Percentiles rank a stretch among this genome's conserved stretches.
Evolutionary conservation across 345 rosid species (phyloP).

Genomic region (Acer negundo): DNA sequence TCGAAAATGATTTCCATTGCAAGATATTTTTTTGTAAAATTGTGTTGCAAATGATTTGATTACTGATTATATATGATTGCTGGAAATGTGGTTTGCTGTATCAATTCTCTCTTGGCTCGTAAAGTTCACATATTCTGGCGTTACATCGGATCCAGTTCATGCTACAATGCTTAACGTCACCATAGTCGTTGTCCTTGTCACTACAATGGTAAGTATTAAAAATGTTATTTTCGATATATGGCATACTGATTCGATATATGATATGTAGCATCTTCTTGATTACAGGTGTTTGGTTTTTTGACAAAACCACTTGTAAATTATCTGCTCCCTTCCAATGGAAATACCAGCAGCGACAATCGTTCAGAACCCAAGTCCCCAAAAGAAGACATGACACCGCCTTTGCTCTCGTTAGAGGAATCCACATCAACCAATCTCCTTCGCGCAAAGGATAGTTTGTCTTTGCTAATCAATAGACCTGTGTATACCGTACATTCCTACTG

Average conservation of each 20-base stretch:
- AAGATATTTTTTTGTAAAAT: neutral
- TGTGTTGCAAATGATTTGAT: neutral
- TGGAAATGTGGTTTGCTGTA: neutral
- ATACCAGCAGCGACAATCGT: neutral
- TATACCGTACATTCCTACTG: conserved; percentile 81
- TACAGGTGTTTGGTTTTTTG: conserved; percentile 84
- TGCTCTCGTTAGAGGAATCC: conserved; percentile 71
- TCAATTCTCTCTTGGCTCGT: conserved; percentile 15
- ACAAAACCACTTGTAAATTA: conserved; percentile 71
- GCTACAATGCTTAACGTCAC: conserved; percentile 80
- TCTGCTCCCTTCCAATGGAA: conserved; percentile 47
- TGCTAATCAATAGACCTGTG: conserved; percentile 77
- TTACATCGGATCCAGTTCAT: conserved; percentile 59
- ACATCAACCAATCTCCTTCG: conserved; percentile 62
- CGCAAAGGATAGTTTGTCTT: conserved; percentile 71
- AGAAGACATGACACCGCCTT: conserved; percentile 59
- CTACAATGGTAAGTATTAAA: conserved; percentile 54
- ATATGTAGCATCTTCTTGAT: neutral
- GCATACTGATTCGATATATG: neutral
- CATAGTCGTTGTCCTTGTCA: conserved; percentile 65
- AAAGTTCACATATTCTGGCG: conserved; percentile 78
- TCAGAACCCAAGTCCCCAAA: conserved; percentile 45
- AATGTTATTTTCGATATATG: neutral
- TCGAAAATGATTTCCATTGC: neutral
- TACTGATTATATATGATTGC: neutral